Percentiles rank a stretch among this genome's conserved stretches.
These are phyloP conservation scores for Rhizoclosmatium hyalinum DNA, from an alignment of 371 early-diverging fungal species.

Conservation along the genomic window DNA sequence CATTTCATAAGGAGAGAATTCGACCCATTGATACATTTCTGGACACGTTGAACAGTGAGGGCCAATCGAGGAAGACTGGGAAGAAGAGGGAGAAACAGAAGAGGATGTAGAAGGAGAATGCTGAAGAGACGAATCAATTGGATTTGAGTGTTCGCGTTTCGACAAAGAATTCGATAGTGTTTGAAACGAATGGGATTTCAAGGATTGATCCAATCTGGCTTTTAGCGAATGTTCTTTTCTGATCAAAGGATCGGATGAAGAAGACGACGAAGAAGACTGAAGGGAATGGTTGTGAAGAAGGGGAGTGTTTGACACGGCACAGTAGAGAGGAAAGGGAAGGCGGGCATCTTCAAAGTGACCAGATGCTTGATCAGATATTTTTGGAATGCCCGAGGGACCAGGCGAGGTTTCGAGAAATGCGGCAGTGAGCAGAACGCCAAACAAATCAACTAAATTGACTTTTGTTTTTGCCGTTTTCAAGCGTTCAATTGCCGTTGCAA, in stretches of 20 bases:
- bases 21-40: constrained; percentile 42
- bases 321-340: constrained; percentile 42
- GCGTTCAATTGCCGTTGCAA: constrained; percentile 17
- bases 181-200: no score
- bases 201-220: no score
- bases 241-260: no score
- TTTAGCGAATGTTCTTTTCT: no score
- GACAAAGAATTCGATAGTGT: no score
- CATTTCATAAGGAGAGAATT: constrained; percentile 45
- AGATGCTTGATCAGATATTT: constrained; percentile 31
- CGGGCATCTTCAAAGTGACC: constrained; percentile 4
- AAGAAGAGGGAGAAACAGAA: no score
- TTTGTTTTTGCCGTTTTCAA: constrained; percentile 1
- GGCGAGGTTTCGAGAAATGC: constrained; percentile 30
- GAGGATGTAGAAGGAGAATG: no score
- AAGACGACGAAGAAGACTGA: no score
- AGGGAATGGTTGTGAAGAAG: no score
- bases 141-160: no score
- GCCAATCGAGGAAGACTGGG: no score
- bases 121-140: no score
- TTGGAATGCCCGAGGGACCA: background rate
- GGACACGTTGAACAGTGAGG: background rate
- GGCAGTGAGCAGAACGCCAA: constrained; percentile 39
- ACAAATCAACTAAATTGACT: constrained; percentile 36
- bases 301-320: constrained; percentile 24